Base-by-base conservation (phyloP, 257 asterid genomes). In the Solanum clarkiae region DNA sequence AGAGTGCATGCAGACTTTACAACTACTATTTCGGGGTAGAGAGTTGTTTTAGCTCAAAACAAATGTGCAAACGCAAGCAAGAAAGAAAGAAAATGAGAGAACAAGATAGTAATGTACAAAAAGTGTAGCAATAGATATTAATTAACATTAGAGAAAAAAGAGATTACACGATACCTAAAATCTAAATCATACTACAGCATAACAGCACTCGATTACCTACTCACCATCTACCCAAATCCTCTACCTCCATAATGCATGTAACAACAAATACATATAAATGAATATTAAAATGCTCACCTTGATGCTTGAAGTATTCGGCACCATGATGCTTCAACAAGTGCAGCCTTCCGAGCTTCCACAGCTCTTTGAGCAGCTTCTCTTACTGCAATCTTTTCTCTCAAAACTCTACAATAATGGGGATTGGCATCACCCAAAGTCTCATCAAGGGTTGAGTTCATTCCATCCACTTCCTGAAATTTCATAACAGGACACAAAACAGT, bases 291-390 rank as follows among this genome's bases (percentile, higher is more conserved):
- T 0, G 45, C 42, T 12, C 65, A 94, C 99, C 97, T 88, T 68
- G 98, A 97, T 36, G 98, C 97, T 84, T 90, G 92, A 87, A 95
- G 98, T 86, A 97, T 95, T 84, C 95, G 92, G 84, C 98, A 96
- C 99, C 99, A 97, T 84, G 98, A 95, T 56, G 98, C 98, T 92
- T 97, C 98, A 72, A 97, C 93, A 93, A 95, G 93, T 32, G 98
- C 98, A 87, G 96, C 94, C 86, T 95, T 97, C 40, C 94, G 93
- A 54, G 97, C 93, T 86, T 92, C 93, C 91, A 94, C 89, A 68
- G 98, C 97, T 87, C 92, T 95, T 80, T 91, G 92, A 8, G 99
- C 98, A 83, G 98, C 98, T 87, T 97, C 99, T 86, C 90, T 93
- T 24, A 93, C 94, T 17, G 99, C 99, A 45, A 97, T 94, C 86